phyloP scores from a whole-genome alignment of 2,329 filamentous ascomycete genomes.

The Pseudocercospora pini-densiflorae region DNA sequence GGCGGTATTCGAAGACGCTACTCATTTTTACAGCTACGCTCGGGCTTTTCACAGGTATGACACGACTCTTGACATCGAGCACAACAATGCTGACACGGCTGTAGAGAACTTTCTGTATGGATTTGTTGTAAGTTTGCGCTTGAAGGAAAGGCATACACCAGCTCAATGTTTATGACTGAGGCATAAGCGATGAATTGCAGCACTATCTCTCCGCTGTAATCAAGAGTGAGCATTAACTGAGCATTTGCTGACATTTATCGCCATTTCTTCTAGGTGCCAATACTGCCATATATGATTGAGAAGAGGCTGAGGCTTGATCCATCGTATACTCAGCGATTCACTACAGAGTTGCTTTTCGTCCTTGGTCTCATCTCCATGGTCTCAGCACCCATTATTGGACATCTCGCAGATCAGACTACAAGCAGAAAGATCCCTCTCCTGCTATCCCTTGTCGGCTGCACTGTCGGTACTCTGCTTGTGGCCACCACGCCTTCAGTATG shows the following conservation, averaged over 20 bases:
- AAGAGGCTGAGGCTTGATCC: constrained; percentile 17
- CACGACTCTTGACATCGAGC: not conserved
- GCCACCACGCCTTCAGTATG: constrained; percentile 18
- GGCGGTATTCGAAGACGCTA: constrained; percentile 23
- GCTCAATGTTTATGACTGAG: too few relatives aligned
- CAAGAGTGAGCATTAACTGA: not conserved
- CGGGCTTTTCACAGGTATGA: constrained; percentile 27
- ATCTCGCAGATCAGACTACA: constrained; percentile 22
- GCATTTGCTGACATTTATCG: not conserved
- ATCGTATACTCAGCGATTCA: constrained; percentile 22
- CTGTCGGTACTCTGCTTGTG: constrained; percentile 22
- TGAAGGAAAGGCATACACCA: too few relatives aligned
- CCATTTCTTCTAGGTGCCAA: constrained; percentile 23
- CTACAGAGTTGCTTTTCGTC: constrained; percentile 22
- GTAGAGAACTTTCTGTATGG: not conserved
- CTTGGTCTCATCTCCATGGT: constrained; percentile 52
- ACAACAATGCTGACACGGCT: not conserved
- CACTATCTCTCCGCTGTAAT: too few relatives aligned
- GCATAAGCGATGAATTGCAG: too few relatives aligned
- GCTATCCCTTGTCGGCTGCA: constrained; percentile 19
- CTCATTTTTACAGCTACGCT: constrained; percentile 26
- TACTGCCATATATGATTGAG: constrained; percentile 29
- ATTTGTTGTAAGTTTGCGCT: not conserved
- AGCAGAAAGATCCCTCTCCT: constrained; percentile 26
- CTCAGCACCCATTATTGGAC: constrained; percentile 32